phyloP scores from a whole-genome alignment of 768 basidiomycete genomes.

The Cantharellus anzutake region DNA sequence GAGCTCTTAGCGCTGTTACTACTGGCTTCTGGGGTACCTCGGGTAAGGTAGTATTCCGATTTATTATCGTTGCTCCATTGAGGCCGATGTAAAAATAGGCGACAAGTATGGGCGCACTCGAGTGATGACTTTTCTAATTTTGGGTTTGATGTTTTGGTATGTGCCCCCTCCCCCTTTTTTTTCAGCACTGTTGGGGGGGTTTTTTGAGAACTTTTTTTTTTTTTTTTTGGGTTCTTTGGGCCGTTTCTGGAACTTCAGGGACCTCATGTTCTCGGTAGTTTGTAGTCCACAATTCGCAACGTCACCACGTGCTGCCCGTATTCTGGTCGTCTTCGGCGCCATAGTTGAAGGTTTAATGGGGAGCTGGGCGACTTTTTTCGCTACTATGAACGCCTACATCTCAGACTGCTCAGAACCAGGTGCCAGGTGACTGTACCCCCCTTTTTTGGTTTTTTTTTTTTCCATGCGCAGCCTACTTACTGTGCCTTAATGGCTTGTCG shows the following conservation, averaged over 20 bases:
- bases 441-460: too few relatives aligned
- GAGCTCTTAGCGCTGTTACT: conserved; percentile 57
- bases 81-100: conserved; percentile 12
- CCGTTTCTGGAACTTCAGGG: conserved; percentile 42
- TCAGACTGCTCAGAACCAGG: conserved; percentile 70
- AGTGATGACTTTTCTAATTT: conserved; percentile 43
- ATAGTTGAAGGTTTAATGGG: conserved; percentile 65
- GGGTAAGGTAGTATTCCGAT: conserved; percentile 11
- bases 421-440: conserved; percentile 22
- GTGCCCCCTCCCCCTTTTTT: conserved; percentile 17
- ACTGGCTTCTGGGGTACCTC: conserved; percentile 78
- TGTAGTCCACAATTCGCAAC: conserved; percentile 39
- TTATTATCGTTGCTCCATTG: background rate
- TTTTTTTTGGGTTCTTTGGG: too few relatives aligned
- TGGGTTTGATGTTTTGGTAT: conserved; percentile 59
- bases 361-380: conserved; percentile 49
- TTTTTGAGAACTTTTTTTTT: too few relatives aligned
- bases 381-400: conserved; percentile 41
- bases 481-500: background rate
- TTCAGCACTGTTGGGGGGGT: too few relatives aligned
- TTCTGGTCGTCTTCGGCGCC: conserved; percentile 53
- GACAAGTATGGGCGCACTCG: conserved; percentile 60
- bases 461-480: background rate
- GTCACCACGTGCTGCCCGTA: conserved; percentile 35
- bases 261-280: conserved; percentile 37